These are phyloP conservation scores for Sparassis latifolia DNA, from an alignment of 1,284 basidiomycete species.

Conservation along the genomic window DNA sequence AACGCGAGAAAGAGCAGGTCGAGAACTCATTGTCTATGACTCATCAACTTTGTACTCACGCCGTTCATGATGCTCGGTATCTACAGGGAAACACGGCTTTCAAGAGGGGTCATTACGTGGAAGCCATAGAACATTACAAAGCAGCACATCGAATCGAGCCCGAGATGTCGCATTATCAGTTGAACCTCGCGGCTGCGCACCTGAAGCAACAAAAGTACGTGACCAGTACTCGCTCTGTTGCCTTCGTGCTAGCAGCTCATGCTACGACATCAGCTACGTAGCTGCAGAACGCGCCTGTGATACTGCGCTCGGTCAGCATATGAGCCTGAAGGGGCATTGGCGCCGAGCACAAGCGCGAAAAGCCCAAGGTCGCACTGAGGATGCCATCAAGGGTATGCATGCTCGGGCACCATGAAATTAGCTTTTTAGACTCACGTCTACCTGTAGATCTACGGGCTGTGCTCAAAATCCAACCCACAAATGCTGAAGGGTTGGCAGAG, in stretches of 20 bases:
- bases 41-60: constrained; percentile 1
- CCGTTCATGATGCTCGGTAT: constrained; percentile 2
- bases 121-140: constrained; percentile 51
- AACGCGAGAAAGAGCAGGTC: constrained; percentile 62
- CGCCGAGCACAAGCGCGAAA: constrained; percentile 57
- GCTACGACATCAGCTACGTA: constrained; percentile 42
- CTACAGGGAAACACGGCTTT: constrained; percentile 58
- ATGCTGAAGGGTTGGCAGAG: constrained; percentile 51
- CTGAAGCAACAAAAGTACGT: constrained; percentile 58
- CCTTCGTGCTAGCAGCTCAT: too few relatives aligned
- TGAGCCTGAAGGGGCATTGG: constrained; percentile 59
- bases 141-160: constrained; percentile 55
- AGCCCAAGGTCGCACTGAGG: constrained; percentile 49
- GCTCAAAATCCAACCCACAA: constrained; percentile 52
- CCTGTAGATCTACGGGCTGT: constrained; percentile 49
- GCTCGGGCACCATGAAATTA: background rate
- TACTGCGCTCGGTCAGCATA: constrained; percentile 52
- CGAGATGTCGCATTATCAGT: constrained; percentile 64
- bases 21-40: constrained; percentile 9
- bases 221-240: constrained; percentile 1
- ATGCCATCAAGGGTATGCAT: constrained; percentile 50
- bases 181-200: constrained; percentile 65
- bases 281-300: constrained; percentile 64
- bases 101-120: constrained; percentile 47
- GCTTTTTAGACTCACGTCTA: background rate